phyloP scores from a whole-genome alignment of 306 rosid genomes.

The Astragalus membranaceus region DNA sequence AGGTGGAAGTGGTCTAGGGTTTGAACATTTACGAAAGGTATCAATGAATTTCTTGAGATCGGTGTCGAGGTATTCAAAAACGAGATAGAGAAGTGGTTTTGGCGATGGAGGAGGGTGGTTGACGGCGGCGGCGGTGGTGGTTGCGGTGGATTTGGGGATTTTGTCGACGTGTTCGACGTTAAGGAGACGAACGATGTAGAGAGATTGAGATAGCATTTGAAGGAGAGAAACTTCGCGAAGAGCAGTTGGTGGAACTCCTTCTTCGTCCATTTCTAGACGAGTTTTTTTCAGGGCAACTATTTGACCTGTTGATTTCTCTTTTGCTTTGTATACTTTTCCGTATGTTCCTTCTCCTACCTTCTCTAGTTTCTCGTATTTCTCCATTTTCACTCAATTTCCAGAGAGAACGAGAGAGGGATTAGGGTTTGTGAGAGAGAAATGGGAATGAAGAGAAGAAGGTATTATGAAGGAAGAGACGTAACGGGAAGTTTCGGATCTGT shows the following conservation, averaged over 20 bases:
- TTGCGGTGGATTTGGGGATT: background rate
- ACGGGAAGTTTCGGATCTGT: background rate
- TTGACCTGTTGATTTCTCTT: conserved; percentile 68
- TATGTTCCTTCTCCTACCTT: conserved; percentile 97
- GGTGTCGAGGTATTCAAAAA: conserved; percentile 85
- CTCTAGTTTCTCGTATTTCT: conserved; percentile 89
- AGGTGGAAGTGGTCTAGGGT: conserved; percentile 44
- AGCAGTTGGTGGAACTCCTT: conserved; percentile 91
- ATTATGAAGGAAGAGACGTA: background rate
- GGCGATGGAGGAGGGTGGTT: background rate
- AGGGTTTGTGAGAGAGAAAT: background rate
- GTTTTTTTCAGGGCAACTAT: conserved; percentile 87
- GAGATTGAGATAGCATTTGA: conserved; percentile 86
- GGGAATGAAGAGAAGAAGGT: background rate
- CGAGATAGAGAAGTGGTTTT: conserved; percentile 80
- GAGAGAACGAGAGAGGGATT: background rate
- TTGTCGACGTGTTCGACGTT: conserved; percentile 67
- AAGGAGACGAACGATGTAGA: conserved; percentile 83
- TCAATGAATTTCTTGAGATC: conserved; percentile 92
- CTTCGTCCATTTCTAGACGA: conserved; percentile 93
- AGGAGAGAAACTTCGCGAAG: conserved; percentile 89
- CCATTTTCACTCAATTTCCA: conserved; percentile 28
- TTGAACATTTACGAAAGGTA: conserved; percentile 70
- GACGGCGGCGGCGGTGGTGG: background rate
- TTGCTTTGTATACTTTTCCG: conserved; percentile 93